These are phyloP conservation scores for Sporobolomyces phaffii DNA, from an alignment of 768 basidiomycete genomes.

Conservation along the genomic window DNA sequence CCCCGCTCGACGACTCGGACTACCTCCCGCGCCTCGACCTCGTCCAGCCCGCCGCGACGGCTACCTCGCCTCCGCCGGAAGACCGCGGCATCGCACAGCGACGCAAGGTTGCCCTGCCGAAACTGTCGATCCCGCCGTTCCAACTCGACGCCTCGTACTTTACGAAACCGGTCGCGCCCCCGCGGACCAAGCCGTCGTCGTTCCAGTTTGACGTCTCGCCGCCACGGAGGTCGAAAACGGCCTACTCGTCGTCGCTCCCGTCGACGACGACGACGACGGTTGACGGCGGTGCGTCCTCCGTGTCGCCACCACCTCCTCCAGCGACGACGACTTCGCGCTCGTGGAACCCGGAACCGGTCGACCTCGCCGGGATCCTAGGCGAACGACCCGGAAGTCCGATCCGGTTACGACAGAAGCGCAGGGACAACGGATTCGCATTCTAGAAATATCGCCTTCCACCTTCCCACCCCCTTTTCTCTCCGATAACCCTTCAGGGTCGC, in stretches of 20 bases:
- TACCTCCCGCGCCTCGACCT: neutral
- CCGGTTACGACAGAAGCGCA: neutral
- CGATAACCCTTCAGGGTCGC: too few species aligned
- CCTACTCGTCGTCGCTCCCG: neutral
- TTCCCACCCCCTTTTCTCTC: too few species aligned
- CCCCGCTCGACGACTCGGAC: neutral
- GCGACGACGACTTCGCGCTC: neutral
- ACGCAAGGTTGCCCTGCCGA: neutral
- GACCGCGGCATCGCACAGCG: neutral
- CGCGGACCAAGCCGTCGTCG: neutral
- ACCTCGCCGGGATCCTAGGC: neutral
- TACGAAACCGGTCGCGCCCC: neutral
- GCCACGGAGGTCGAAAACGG: neutral
- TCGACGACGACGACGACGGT: neutral
- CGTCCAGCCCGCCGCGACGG: neutral
- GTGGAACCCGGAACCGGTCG: neutral
- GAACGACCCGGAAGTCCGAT: conserved; percentile 14
- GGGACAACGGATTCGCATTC: conserved; percentile 6
- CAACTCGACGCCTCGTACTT: conserved; percentile 13
- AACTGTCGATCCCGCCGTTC: conserved; percentile 4
- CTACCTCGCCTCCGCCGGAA: neutral
- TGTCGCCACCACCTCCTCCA: neutral
- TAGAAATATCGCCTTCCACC: neutral
- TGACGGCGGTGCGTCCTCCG: neutral
- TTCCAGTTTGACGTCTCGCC: conserved; percentile 13